Evolutionary conservation across 352 stramenopile species (phyloP).

Genomic region (Phytopythium boreale): DNA sequence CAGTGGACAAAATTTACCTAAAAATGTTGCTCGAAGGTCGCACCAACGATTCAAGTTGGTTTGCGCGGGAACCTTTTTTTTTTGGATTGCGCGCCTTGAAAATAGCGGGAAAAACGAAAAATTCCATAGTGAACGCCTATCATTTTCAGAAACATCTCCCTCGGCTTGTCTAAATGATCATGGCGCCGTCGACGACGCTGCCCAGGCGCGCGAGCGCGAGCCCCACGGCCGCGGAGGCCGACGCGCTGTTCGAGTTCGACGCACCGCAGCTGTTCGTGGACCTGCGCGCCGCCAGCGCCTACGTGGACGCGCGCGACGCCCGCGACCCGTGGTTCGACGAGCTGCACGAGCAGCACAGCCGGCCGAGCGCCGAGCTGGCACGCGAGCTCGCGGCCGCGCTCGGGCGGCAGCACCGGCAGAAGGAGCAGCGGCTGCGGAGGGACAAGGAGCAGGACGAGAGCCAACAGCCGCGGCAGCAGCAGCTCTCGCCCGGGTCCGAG

Average conservation of each 20-base stretch:
- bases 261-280: conserved; percentile 54
- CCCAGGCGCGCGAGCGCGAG: background rate
- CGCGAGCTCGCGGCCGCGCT: conserved; percentile 20
- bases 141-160: background rate
- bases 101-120: background rate
- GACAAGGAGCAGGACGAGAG: background rate
- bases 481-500: conserved; percentile 6
- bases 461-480: background rate
- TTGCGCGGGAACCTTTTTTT: conserved; percentile 7
- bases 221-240: conserved; percentile 17
- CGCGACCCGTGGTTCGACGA: conserved; percentile 71
- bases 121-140: background rate
- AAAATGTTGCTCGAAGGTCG: conserved; percentile 6
- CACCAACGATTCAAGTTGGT: background rate
- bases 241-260: conserved; percentile 78
- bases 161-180: background rate
- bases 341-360: conserved; percentile 51
- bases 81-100: conserved; percentile 1
- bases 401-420: conserved; percentile 6
- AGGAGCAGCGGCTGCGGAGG: background rate
- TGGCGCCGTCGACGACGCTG: background rate
- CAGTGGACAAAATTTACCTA: background rate
- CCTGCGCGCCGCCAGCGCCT: conserved; percentile 29
- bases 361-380: conserved; percentile 50
- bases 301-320: conserved; percentile 2